These are phyloP conservation scores for Suillus decipiens DNA, from an alignment of 768 basidiomycete genomes.

Conservation along the genomic window DNA sequence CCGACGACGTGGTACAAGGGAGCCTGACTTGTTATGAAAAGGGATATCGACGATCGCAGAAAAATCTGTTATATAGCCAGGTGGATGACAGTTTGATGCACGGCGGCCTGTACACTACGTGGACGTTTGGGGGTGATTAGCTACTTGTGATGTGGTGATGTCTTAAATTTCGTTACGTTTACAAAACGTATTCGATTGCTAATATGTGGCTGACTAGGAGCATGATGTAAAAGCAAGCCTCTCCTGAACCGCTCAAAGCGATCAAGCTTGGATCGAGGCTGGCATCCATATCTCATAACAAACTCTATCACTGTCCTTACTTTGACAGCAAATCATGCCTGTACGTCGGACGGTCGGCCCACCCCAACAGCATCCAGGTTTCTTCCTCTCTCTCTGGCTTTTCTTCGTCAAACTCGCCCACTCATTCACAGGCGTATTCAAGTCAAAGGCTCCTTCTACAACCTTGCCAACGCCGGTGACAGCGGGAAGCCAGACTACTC, in stretches of 20 bases:
- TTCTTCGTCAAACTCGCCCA: constrained; percentile 6
- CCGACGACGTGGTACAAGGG: background rate
- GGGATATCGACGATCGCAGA: background rate
- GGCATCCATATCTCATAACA: background rate
- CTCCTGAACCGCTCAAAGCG: background rate
- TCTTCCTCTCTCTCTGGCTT: constrained; percentile 8
- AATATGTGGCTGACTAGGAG: constrained; percentile 3
- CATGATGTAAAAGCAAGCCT: constrained; percentile 11
- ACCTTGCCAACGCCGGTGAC: constrained; percentile 8
- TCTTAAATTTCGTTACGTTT: constrained; percentile 1
- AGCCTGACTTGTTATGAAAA: background rate
- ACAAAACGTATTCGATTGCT: constrained; percentile 1
- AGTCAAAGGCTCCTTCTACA: constrained; percentile 1
- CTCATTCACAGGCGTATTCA: constrained; percentile 8
- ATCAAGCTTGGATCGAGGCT: background rate
- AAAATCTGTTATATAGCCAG: background rate
- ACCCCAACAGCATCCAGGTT: background rate
- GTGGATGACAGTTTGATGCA: background rate
- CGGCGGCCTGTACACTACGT: background rate
- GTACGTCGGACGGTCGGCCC: constrained; percentile 1
- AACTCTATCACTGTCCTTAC: constrained; percentile 11
- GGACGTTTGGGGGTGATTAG: background rate
- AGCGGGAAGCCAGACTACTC: background rate
- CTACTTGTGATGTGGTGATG: background rate
- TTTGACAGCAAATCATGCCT: constrained; percentile 3